Evolutionary conservation across 495 filamentous ascomycete species (phyloP).

Genomic region (Durotheca rogersii): DNA sequence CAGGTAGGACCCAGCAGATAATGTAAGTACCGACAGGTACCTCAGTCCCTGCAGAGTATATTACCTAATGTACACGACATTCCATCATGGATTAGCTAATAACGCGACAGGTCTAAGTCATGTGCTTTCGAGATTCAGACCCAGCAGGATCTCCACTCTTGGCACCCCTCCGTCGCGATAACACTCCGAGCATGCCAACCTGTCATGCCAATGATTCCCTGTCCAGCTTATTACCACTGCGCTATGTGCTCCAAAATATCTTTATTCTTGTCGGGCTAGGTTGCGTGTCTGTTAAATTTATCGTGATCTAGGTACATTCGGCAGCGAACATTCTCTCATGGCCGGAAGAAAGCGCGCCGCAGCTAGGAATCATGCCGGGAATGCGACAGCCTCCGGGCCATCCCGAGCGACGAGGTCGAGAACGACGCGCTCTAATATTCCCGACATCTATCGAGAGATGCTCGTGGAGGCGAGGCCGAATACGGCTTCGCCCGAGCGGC

Average conservation of each 20-base stretch:
- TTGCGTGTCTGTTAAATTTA: neutral
- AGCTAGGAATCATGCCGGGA: conserved; percentile 15
- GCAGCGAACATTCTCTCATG: conserved; percentile 12
- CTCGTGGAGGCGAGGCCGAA: conserved; percentile 57
- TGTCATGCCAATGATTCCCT: neutral
- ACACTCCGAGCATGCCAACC: neutral
- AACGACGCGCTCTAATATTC: conserved; percentile 36
- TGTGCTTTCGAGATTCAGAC: conserved; percentile 32
- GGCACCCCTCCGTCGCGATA: neutral
- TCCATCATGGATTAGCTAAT: too few species aligned
- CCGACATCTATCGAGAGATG: conserved; percentile 67
- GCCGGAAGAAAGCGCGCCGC: conserved; percentile 32
- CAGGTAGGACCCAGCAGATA: too few species aligned
- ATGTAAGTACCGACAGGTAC: too few species aligned
- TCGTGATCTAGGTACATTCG: neutral
- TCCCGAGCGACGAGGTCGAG: conserved; percentile 23
- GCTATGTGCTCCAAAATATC: conserved; percentile 3
- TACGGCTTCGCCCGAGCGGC: conserved; percentile 30
- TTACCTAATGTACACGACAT: too few species aligned
- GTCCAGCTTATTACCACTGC: neutral
- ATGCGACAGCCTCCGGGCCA: conserved; percentile 21
- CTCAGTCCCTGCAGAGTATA: too few species aligned
- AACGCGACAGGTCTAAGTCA: conserved; percentile 22
- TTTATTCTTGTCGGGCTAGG: neutral
- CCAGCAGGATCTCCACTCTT: neutral